Base-by-base conservation (phyloP, 2,329 filamentous ascomycete genomes). In the Trichophyton benhamiae region DNA sequence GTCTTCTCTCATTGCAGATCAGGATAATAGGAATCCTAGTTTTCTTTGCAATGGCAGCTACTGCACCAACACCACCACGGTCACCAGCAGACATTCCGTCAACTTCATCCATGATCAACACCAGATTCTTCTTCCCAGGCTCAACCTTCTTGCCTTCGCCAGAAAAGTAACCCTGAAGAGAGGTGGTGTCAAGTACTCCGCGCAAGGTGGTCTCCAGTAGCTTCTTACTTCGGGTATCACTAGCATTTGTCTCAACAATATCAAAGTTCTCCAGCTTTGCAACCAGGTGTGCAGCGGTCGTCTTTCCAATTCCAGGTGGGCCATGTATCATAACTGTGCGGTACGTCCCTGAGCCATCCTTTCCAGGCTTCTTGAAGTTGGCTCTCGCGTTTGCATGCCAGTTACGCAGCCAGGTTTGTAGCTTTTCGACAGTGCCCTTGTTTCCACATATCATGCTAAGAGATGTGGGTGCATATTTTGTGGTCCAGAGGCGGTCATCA, bases 71-170 rank as follows among this genome's bases (percentile, higher is more conserved):
- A 73, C 94, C 94, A 66, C 94, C 94, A 64, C 94, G 87, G 72
- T 99, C 94, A 71, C 94, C 94, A 41, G 90, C 91, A 64, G 92
- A 97, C 94, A 99, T 97, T 59, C 94, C 94, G 69, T 99, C 94
- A 3, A 99, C 94, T 75, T 99, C 94, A 68, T 99, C 94, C 94
- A 99, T 97, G 75, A 99, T 90, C 57, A 99, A 78, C 4, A 96
- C 89, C 38, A 97, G 85, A 68, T 96, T 96, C 78, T 95, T 95
- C 78, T 94, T 97, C 15, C 80, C 80, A 3, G 79, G 76, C 52
- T 96, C 87, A 2, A 96, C 85, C 62, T 86, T 82, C 74, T 94
- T 89, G 25, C 88, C 88, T 61, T 91, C 88, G 1, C 85, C 85
- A 5, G 91, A 85, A 72, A 97, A 99, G 75, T 88, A 99, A 1